Conservation (phyloP, 2,329 filamentous ascomycete genomes). For the Macrophomina tecta region DNA sequence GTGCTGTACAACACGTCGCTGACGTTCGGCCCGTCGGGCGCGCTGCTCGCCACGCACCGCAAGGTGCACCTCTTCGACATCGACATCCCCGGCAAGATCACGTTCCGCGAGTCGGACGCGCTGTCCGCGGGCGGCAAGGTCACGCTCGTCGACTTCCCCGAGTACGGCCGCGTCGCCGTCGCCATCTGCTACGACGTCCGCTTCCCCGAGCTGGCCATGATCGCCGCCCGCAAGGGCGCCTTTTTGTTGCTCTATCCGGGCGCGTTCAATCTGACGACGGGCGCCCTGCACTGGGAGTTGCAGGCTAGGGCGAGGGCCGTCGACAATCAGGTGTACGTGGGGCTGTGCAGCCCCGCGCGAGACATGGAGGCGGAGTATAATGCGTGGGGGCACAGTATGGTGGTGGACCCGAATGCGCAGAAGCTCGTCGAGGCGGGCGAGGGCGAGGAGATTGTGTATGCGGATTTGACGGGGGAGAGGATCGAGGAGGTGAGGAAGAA, state of each 20-base stretch:
- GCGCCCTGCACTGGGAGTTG: constrained; percentile 88
- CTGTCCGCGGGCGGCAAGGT: constrained; percentile 83
- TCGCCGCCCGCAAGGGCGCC: constrained; percentile 83
- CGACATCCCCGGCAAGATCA: constrained; percentile 93
- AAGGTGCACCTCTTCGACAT: constrained; percentile 99
- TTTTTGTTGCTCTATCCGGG: constrained; percentile 92
- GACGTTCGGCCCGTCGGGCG: constrained; percentile 77
- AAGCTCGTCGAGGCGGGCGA: constrained; percentile 82
- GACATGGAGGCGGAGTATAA: constrained; percentile 79
- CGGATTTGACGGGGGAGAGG: constrained; percentile 69
- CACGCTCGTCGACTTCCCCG: constrained; percentile 84
- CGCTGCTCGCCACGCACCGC: constrained; percentile 84
- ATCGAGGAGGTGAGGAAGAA: constrained; percentile 79
- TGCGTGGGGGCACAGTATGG: constrained; percentile 89
- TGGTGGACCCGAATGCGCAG: constrained; percentile 85
- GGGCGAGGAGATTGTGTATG: constrained; percentile 75
- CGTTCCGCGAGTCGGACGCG: constrained; percentile 88
- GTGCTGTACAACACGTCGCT: constrained; percentile 88
- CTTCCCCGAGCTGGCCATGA: constrained; percentile 90
- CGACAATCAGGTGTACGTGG: constrained; percentile 95
- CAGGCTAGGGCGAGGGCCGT: constrained; percentile 82
- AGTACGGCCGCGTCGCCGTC: constrained; percentile 84
- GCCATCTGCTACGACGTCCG: constrained; percentile 98
- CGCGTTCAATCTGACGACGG: constrained; percentile 96
- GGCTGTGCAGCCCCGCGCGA: constrained; percentile 86